phyloP scores from a whole-genome alignment of 129 eudicot genomes.

The Flaveria robusta region DNA sequence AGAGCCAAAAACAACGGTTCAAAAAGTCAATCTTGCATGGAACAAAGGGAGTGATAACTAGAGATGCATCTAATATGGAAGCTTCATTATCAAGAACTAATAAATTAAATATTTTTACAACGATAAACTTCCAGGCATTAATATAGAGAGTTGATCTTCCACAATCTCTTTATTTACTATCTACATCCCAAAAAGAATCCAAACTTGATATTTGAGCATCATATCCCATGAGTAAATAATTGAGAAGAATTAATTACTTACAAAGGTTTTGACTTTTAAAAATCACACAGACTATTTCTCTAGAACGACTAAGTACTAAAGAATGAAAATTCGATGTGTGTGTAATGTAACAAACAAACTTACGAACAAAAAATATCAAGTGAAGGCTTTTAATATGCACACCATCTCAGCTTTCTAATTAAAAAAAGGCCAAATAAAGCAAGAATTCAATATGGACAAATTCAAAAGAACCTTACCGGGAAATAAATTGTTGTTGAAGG shows the following conservation, averaged over 20 bases:
- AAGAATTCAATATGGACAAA: neutral
- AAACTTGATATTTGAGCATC: neutral
- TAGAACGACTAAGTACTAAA: neutral
- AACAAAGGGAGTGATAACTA: neutral
- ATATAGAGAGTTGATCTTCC: neutral
- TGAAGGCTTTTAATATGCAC: neutral
- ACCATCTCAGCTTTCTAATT: neutral
- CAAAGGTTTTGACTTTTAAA: neutral
- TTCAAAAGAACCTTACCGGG: conserved; percentile 52
- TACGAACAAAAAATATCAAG: neutral
- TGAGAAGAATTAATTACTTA: neutral
- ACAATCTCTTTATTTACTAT: neutral
- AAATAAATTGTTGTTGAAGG: conserved; percentile 65
- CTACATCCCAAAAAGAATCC: neutral
- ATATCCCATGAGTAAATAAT: neutral
- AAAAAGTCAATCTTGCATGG: conserved; percentile 1
- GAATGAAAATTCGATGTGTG: neutral
- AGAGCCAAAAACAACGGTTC: neutral
- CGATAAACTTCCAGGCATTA: neutral
- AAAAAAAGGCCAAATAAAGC: neutral
- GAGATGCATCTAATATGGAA: neutral
- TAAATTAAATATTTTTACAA: neutral
- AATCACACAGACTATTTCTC: neutral
- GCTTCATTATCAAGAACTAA: neutral
- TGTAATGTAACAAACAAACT: neutral